These are phyloP conservation scores for Fusarium sulawesiense DNA, from an alignment of 2,329 filamentous ascomycete species.

Conservation along the genomic window DNA sequence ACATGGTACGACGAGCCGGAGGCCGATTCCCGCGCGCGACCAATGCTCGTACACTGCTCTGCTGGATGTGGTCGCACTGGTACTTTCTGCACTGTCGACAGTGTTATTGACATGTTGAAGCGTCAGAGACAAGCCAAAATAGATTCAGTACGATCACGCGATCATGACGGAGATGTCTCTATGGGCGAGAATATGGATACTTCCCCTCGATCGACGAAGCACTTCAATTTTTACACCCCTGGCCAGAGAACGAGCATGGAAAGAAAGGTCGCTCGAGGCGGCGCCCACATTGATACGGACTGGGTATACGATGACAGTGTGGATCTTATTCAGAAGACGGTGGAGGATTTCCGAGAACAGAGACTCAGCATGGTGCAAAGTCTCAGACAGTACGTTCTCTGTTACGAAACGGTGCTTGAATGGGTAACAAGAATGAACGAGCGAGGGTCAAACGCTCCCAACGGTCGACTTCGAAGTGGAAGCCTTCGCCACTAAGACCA, in stretches of 20 bases:
- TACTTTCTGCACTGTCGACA: constrained; percentile 96
- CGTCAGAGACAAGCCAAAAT: constrained; percentile 70
- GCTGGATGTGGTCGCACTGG: constrained; percentile 96
- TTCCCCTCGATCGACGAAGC: constrained; percentile 46
- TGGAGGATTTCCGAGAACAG: constrained; percentile 90
- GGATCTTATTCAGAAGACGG: constrained; percentile 86
- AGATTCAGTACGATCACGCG: constrained; percentile 30
- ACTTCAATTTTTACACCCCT: constrained; percentile 39
- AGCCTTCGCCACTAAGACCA: constrained; percentile 44
- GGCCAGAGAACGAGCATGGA: constrained; percentile 31
- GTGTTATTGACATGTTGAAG: constrained; percentile 95
- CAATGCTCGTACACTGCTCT: constrained; percentile 93
- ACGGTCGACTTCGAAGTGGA: constrained; percentile 47
- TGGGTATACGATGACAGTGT: constrained; percentile 78
- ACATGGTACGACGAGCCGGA: constrained; percentile 71
- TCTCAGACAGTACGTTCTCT: constrained; percentile 91
- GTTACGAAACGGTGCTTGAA: constrained; percentile 93
- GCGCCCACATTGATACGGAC: constrained; percentile 57
- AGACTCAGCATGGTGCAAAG: constrained; percentile 97
- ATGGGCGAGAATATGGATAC: constrained; percentile 54
- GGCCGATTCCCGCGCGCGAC: constrained; percentile 64
- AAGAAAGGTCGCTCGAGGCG: constrained; percentile 18
- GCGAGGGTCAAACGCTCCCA: constrained; percentile 27
- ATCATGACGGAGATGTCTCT: constrained; percentile 58
- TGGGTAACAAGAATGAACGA: constrained; percentile 73